phyloP scores from a whole-genome alignment of 371 early-diverging fungal genomes.

The Zychaea mexicana region DNA sequence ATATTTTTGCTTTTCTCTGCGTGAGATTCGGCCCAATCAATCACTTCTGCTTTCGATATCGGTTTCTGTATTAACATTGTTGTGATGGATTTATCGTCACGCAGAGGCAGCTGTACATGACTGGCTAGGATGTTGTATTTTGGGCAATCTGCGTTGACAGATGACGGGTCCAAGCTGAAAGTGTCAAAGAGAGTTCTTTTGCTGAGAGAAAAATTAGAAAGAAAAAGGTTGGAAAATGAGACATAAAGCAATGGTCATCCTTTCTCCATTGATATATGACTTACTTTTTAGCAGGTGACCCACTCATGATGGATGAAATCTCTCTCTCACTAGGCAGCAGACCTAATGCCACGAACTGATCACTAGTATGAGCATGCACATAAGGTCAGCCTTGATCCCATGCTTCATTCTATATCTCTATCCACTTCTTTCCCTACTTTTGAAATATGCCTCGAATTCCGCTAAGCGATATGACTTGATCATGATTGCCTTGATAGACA shows the following conservation, averaged over 20 bases:
- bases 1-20: not conserved
- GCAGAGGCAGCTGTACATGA: constrained; percentile 44
- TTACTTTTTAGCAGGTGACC: constrained; percentile 26
- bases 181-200: constrained; percentile 34
- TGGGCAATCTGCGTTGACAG: constrained; percentile 64
- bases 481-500: constrained; percentile 25
- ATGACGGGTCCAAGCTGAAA: constrained; percentile 71
- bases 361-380: constrained; percentile 19
- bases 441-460: constrained; percentile 48
- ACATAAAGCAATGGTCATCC: not conserved
- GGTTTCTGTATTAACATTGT: constrained; percentile 51
- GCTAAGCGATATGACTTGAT: constrained; percentile 39
- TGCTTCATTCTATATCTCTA: not conserved
- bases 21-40: constrained; percentile 31
- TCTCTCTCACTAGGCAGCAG: constrained; percentile 30
- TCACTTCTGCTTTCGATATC: constrained; percentile 39
- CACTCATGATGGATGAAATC: constrained; percentile 11
- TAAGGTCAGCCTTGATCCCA: not conserved
- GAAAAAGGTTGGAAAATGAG: not conserved
- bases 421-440: constrained; percentile 26
- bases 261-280: not conserved
- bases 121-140: constrained; percentile 46
- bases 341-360: constrained; percentile 35
- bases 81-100: constrained; percentile 26
- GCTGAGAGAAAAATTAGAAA: not conserved